Evolutionary conservation across 2,329 filamentous ascomycete species (phyloP).

Genomic region (Periconia digitata): DNA sequence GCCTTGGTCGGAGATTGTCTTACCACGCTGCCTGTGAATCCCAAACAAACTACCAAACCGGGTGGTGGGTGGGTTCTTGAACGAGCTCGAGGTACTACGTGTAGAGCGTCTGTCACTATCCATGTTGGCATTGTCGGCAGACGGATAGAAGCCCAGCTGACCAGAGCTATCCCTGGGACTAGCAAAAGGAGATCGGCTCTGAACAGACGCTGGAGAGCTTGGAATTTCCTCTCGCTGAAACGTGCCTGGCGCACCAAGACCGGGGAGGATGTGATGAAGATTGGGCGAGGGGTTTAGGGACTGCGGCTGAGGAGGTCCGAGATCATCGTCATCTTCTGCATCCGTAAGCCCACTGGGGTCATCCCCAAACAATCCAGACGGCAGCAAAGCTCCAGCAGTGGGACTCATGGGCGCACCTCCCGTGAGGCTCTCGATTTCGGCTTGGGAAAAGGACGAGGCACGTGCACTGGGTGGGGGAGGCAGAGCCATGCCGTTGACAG

Average conservation of each 20-base stretch:
- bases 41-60: slow-evolving; percentile 63
- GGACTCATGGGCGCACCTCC: slow-evolving; percentile 74
- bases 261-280: slow-evolving; percentile 39
- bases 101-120: slow-evolving; percentile 52
- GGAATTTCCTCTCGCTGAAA: slow-evolving; percentile 39
- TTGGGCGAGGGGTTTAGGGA: slow-evolving; percentile 33
- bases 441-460: slow-evolving; percentile 54
- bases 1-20: slow-evolving; percentile 62
- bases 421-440: slow-evolving; percentile 62
- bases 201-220: slow-evolving; percentile 46
- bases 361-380: slow-evolving; percentile 66
- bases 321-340: slow-evolving; percentile 35
- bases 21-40: slow-evolving; percentile 62
- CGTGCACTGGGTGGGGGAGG: slow-evolving; percentile 37
- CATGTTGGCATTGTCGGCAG: slow-evolving; percentile 42
- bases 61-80: slow-evolving; percentile 49
- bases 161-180: slow-evolving; percentile 51
- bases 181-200: slow-evolving; percentile 50
- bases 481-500: slow-evolving; percentile 64
- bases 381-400: slow-evolving; percentile 72
- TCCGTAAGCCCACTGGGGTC: slow-evolving; percentile 57
- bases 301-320: slow-evolving; percentile 22
- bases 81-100: slow-evolving; percentile 52
- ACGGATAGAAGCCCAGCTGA: slow-evolving; percentile 45
- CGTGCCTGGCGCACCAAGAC: slow-evolving; percentile 46